Evolutionary conservation across 805 yeast species (phyloP), one percentile per base, ranked within the genome.

Genomic region (Monosporozyma aerobia): DNA sequence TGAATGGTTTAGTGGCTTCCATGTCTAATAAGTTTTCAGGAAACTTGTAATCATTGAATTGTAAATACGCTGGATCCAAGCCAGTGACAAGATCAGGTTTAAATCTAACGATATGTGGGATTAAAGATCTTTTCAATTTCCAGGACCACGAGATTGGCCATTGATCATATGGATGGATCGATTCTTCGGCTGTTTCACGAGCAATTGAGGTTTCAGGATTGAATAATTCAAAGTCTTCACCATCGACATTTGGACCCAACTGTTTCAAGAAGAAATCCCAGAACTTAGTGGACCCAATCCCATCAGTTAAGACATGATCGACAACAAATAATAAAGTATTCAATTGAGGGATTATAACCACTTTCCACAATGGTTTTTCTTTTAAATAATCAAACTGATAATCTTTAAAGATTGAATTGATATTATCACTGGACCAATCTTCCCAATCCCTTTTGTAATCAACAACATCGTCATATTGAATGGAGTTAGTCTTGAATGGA

Each of bases 281-380:
- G 33, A 65, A 55, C 10, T 56, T 53, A 1, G 59, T 59, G 23
- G 59, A 55, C 1, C 67, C 59, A 47, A 63, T 54, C 8, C 69
- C 69, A 55, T 65, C 69, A 49, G 59, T 59, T 16, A 63, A 51
- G 1, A 56, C 56, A 52, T 65, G 69, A 44, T 63, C 64, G 19
- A 59, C 50, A 13, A 61, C 44, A 13, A 65, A 40, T 10, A 63
- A 19, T 32, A 64, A n/a, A 19, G 56, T 55, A 14, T 55, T 57
- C 11, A 51, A 46, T 29, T 50, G 41, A 4, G 58, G 58, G 2
- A 61, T 19, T 1, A 62, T 41, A 11, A 65, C 47, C 7, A 65
- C 23, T 49, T 59, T 64, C 69, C 69, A 65, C n/a, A 65, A 47
- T 4, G 65, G 66, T 30, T 47, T 52, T 16, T 57, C 52, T 3